Base-by-base conservation (phyloP, 108 stramenopile genomes). In the Bacterosira constricta region DNA sequence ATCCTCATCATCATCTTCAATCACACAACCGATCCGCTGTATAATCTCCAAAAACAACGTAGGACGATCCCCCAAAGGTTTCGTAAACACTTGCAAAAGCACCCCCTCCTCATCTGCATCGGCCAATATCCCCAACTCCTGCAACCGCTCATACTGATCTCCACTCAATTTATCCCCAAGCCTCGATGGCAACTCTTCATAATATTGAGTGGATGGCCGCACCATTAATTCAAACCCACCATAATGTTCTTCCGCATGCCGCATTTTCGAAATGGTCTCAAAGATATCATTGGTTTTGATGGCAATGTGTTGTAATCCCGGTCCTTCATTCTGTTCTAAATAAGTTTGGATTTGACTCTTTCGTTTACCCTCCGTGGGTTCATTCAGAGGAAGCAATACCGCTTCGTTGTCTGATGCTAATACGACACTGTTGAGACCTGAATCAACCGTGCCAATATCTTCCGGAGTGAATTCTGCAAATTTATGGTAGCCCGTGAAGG, bases 21-120 rank as follows among this genome's bases (percentile, higher is more conserved):
- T 57, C 11, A 82, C 70, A 73, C 95, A 96, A 2, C 95, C 95
- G 44, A 94, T 90, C 13, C 95, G 81, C 84, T 96, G 93, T 47
- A 96, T 96, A 51, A 96, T 89, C 74, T 96, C 95, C 51, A 93
- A 60, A 63, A 96, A 96, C 42, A 95, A 75, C 10, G 93, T 94
- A 6, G 93, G 90, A 12, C 95, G 74, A 63, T 94, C 93, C 3
- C 90, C 91, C 41, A 91, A 73, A 7, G 95, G 95, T 47, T 89
- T 83, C 26, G 95, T 96, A 75, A 96, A 96, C 1, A 96, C 71
- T 55, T 96, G 93, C 27, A 96, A 41, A 53, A 96, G 70, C 2
- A 94, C 81, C 20, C 95, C 95, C 67, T 93, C 87, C 7, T 91
- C 90, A 61, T 96, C 95, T 15, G 88, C 85, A 74, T 96, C 95